These are phyloP conservation scores for Galerina sulciceps DNA, from an alignment of 768 basidiomycete species.

Conservation along the genomic window DNA sequence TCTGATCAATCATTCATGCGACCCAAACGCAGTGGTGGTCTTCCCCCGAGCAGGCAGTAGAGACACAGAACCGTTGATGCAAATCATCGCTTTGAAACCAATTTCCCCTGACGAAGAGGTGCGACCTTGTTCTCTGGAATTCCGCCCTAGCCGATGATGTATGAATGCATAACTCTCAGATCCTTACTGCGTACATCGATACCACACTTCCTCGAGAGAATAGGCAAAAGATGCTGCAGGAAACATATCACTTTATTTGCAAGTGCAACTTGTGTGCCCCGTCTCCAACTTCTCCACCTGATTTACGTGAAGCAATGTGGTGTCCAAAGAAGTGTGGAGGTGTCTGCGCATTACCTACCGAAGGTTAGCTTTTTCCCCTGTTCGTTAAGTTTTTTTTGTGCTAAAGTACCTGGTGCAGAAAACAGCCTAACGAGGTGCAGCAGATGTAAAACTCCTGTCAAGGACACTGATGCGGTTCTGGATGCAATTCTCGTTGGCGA, in stretches of 20 bases:
- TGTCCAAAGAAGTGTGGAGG: slow-evolving; percentile 78
- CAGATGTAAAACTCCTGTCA: slow-evolving; percentile 55
- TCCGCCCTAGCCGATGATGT: background rate
- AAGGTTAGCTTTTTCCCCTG: slow-evolving; percentile 44
- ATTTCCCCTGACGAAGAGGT: slow-evolving; percentile 78
- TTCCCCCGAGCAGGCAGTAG: slow-evolving; percentile 64
- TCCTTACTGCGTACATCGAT: slow-evolving; percentile 86
- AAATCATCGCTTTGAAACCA: slow-evolving; percentile 71
- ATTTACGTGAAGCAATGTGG: slow-evolving; percentile 69
- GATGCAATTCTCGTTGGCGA: slow-evolving; percentile 73
- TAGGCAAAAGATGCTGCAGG: slow-evolving; percentile 60
- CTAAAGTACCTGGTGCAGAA: slow-evolving; percentile 38
- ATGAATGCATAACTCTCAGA: slow-evolving; percentile 39
- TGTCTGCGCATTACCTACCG: slow-evolving; percentile 58
- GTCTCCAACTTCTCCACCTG: slow-evolving; percentile 34
- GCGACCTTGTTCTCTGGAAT: slow-evolving; percentile 5
- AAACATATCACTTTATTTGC: slow-evolving; percentile 84
- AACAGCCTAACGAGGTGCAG: slow-evolving; percentile 50
- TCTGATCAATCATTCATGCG: slow-evolving; percentile 87
- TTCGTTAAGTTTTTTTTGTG: background rate
- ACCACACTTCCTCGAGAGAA: slow-evolving; percentile 65
- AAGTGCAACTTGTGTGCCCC: slow-evolving; percentile 60
- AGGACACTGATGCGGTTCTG: slow-evolving; percentile 53
- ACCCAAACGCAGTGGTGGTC: slow-evolving; percentile 89
- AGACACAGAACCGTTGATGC: slow-evolving; percentile 63